phyloP scores from a whole-genome alignment of 495 filamentous ascomycete genomes.

The Margaritispora aquatica region DNA sequence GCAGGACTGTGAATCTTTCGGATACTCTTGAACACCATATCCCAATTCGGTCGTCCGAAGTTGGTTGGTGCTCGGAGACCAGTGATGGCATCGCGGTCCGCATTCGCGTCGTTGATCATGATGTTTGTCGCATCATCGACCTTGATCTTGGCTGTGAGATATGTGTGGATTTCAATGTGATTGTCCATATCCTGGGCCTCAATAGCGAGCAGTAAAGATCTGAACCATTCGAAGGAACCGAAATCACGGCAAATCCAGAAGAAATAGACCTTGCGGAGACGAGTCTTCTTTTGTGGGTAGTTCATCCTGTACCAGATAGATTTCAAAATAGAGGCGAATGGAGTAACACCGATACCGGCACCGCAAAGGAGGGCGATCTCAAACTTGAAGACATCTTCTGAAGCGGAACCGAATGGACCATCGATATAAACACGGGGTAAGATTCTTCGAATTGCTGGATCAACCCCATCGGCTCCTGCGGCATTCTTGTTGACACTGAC shows the following conservation, averaged over 20 bases:
- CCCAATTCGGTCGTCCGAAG: slow-evolving; percentile 75
- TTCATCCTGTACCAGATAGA: slow-evolving; percentile 86
- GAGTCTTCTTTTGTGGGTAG: slow-evolving; percentile 67
- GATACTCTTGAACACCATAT: slow-evolving; percentile 71
- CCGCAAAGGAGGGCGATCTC: slow-evolving; percentile 64
- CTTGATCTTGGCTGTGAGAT: slow-evolving; percentile 73
- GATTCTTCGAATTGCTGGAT: slow-evolving; percentile 61
- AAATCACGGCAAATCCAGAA: slow-evolving; percentile 82
- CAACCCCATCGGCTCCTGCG: slow-evolving; percentile 43
- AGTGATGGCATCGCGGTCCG: slow-evolving; percentile 71
- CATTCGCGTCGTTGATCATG: slow-evolving; percentile 79
- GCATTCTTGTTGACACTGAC: slow-evolving; percentile 57
- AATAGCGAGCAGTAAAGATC: slow-evolving; percentile 69
- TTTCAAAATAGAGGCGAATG: slow-evolving; percentile 74
- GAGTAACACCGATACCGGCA: slow-evolving; percentile 68
- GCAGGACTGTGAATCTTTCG: slow-evolving; percentile 61
- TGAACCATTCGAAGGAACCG: slow-evolving; percentile 77
- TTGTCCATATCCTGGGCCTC: slow-evolving; percentile 77
- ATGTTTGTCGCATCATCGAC: slow-evolving; percentile 73
- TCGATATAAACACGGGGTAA: slow-evolving; percentile 72
- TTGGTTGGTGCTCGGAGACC: slow-evolving; percentile 69
- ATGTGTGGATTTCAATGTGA: slow-evolving; percentile 72
- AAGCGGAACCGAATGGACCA: slow-evolving; percentile 72
- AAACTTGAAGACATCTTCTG: slow-evolving; percentile 74
- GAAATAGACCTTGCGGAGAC: slow-evolving; percentile 75